Evolutionary conservation across 2,329 filamentous ascomycete genomes (phyloP), one percentile per base, ranked within the genome.

Genomic region (Ophiostoma quercus): DNA sequence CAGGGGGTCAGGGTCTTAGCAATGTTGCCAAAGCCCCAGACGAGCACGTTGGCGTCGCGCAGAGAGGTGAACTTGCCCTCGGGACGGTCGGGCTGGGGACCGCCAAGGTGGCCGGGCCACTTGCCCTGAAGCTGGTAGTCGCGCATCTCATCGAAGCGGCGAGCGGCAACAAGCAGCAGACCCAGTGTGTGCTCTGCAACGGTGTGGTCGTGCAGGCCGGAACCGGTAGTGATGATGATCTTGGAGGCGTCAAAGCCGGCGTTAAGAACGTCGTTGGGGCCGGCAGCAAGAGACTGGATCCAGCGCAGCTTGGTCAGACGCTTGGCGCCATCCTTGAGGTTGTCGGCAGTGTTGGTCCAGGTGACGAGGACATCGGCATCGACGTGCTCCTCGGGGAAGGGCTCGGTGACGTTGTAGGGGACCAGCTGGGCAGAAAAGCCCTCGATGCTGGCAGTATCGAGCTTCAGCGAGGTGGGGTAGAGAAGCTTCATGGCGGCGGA

Each of bases 21-120:
- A 67, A 84, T 84, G 74, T 83, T 84, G 67, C 82, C 82, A 69
- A 81, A 84, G 11, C 82, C 82, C 82, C 82, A 84, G 68, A 84
- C 76, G 43, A 80, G 74, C 9, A 84, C 76, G 71, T 79, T 79
- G 2, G 82, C 80, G 63, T 77, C 79, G 65, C 80, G 78, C 68
- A 84, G 75, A 22, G 80, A 80, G 3, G 80, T 82, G 75, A 84
- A 84, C 16, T 76, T 76, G 62, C 77, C 80, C 32, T 76, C 75
- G 4, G 80, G 72, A 19, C 72, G 71, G 72, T 73, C 72, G 8
- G 72, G 79, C 5, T 80, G 79, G 1, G 82, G 77, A 0, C 82
- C 82, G 66, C 82, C 82, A 1, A 84, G 77, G 72, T 83, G 81
- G 2, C 72, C 77, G 0, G 82, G 81, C 82, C 82, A 84, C 71